Conservation (phyloP, 2,329 filamentous ascomycete species). For the Paraphoma sp. region DNA sequence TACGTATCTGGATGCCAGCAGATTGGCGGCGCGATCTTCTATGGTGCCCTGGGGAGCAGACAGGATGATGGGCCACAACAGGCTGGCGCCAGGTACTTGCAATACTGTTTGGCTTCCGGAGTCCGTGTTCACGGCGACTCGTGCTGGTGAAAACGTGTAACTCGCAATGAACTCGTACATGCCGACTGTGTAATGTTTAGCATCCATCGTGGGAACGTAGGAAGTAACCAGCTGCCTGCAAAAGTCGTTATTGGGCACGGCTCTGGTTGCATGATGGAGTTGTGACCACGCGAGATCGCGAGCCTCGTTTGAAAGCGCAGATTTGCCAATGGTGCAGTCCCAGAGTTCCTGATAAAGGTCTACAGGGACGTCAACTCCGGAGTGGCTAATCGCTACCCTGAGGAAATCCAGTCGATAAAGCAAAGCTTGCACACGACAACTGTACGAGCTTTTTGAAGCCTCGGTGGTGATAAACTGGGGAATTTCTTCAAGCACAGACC, state of each 20-base stretch:
- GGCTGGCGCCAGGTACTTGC: slow-evolving; percentile 65
- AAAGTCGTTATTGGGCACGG: slow-evolving; percentile 33
- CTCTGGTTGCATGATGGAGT: slow-evolving; percentile 30
- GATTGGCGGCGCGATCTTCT: slow-evolving; percentile 70
- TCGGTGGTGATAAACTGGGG: slow-evolving; percentile 40
- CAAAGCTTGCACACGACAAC: slow-evolving; percentile 27
- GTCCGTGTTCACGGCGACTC: slow-evolving; percentile 19
- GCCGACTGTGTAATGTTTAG: slow-evolving; percentile 65
- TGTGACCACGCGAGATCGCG: slow-evolving; percentile 70
- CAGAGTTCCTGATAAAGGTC: slow-evolving; percentile 72
- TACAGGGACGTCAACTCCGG: slow-evolving; percentile 66
- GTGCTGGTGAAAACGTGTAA: slow-evolving; percentile 31
- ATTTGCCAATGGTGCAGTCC: slow-evolving; percentile 73
- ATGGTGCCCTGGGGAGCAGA: slow-evolving; percentile 70
- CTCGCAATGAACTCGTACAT: slow-evolving; percentile 69
- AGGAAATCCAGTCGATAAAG: slow-evolving; percentile 61
- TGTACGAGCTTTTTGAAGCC: slow-evolving; percentile 14
- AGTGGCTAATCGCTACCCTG: slow-evolving; percentile 64
- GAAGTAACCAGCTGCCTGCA: slow-evolving; percentile 47
- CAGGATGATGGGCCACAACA: slow-evolving; percentile 84
- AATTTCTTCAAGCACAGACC: slow-evolving; percentile 49
- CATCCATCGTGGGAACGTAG: slow-evolving; percentile 64
- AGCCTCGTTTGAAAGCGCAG: slow-evolving; percentile 65
- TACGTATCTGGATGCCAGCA: slow-evolving; percentile 78
- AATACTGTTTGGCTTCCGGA: slow-evolving; percentile 44